Percentiles rank a stretch among this genome's conserved stretches.
Evolutionary conservation across 352 stramenopile species (phyloP).

Genomic region (Phytophthora pistaciae): DNA sequence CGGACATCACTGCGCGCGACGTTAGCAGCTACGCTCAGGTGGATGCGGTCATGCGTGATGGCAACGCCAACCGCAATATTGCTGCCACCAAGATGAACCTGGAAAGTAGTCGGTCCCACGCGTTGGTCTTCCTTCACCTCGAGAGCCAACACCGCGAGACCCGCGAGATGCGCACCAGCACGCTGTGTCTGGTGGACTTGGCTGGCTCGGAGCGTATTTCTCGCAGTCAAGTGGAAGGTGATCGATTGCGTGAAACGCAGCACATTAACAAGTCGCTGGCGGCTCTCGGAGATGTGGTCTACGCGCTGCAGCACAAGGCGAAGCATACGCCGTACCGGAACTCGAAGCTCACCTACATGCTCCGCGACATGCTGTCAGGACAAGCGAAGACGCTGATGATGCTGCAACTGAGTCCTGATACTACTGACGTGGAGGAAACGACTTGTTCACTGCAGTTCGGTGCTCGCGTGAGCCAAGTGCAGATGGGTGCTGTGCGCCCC

Average conservation of each 20-base stretch:
- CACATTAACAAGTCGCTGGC: conserved; percentile 99
- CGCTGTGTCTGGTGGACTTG: conserved; percentile 98
- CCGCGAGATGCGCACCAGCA: conserved; percentile 79
- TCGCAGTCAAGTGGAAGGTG: conserved; percentile 83
- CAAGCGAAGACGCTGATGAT: conserved; percentile 95
- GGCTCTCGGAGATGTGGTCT: conserved; percentile 98
- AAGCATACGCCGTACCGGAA: conserved; percentile 96
- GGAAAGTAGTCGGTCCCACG: conserved; percentile 88
- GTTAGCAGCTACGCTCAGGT: conserved; percentile 79
- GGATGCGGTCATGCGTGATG: conserved; percentile 70
- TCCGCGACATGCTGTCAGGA: conserved; percentile 92
- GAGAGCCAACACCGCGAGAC: conserved; percentile 78
- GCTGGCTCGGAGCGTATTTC: conserved; percentile 96
- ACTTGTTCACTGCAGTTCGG: conserved; percentile 92
- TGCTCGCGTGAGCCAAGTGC: conserved; percentile 89
- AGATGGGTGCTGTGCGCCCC: conserved; percentile 85
- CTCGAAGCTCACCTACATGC: conserved; percentile 95
- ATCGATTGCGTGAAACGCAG: conserved; percentile 96
- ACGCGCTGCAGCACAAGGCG: conserved; percentile 90
- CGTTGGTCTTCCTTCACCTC: conserved; percentile 84
- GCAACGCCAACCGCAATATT: conserved; percentile 86
- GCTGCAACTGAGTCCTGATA: conserved; percentile 90
- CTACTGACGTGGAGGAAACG: conserved; percentile 85
- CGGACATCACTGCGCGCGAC: conserved; percentile 65
- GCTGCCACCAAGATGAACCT: conserved; percentile 88